phyloP scores from a whole-genome alignment of 768 basidiomycete genomes.

The Podaxis rugospora region DNA sequence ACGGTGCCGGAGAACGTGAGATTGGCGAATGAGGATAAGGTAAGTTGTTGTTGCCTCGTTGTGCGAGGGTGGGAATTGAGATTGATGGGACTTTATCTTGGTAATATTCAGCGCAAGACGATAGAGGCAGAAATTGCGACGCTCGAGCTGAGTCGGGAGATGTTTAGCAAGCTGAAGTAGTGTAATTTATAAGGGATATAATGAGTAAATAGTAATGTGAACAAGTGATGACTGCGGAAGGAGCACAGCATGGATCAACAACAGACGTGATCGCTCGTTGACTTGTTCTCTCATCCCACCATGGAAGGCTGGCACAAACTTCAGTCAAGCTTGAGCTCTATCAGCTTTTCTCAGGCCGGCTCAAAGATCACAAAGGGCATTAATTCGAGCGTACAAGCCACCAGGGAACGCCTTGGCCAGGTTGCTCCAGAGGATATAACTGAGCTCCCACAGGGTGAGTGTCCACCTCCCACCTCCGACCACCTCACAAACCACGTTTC shows the following conservation, averaged over 20 bases:
- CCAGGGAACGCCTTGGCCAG: constrained; percentile 84
- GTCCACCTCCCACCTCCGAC: not conserved
- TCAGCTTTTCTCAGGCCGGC: constrained; percentile 75
- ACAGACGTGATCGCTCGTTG: not conserved
- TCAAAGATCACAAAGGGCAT: constrained; percentile 76
- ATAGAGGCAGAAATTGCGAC: constrained; percentile 14
- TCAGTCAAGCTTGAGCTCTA: constrained; percentile 50
- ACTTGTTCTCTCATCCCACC: constrained; percentile 14
- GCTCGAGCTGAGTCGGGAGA: constrained; percentile 11
- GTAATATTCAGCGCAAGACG: constrained; percentile 5
- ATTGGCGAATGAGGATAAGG: constrained; percentile 76
- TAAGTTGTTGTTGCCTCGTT: constrained; percentile 28
- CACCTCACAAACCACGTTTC: not conserved
- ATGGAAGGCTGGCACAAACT: constrained; percentile 71
- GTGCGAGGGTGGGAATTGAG: not conserved
- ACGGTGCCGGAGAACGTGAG: constrained; percentile 80
- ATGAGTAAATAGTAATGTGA: not conserved
- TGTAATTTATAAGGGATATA: not conserved
- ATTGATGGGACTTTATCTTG: not conserved
- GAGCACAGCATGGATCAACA: constrained; percentile 2
- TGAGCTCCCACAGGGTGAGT: constrained; percentile 82
- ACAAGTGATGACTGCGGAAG: not conserved
- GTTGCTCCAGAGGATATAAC: constrained; percentile 91
- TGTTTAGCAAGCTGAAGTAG: constrained; percentile 14
- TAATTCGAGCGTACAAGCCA: constrained; percentile 80